Base-by-base conservation (phyloP, 2,329 filamentous ascomycete genomes). In the Phialophora expanda region DNA sequence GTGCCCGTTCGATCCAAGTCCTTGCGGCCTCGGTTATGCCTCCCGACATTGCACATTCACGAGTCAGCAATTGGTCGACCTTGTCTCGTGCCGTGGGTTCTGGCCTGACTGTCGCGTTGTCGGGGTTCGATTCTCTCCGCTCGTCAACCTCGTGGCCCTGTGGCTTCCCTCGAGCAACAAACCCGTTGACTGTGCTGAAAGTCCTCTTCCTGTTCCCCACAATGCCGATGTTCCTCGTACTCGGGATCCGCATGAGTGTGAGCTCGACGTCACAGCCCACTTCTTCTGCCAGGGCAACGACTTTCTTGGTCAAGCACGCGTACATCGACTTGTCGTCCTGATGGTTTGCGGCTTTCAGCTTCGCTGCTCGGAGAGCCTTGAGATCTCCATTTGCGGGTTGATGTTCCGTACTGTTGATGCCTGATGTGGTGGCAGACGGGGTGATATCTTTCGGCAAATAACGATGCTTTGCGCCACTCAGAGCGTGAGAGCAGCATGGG, bases 401-500 rank as follows among this genome's bases (percentile, higher is more conserved):
- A n/a, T 66, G 56, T 46, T 64, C 62, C 8, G 65, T 55, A 14
- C 71, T 20, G 68, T n/a, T 68, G 61, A 48, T 56, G 12, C 26
- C 60, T 28, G 12, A 54, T 46, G 32, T 51, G 22, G 12, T 65
- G 8, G 53, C n/a, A n/a, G 26, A 9, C 8, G 64, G 14, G 69
- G 12, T 58, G 26, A 68, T 61, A 34, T 72, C 67, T 41, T 72
- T 73, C 8, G 77, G 73, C 0, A 76, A 75, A 60, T 81, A 81
- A 1, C 95, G 88, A 75, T 90, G 95, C 66, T 82, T 77, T 1
- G 86, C 85, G 1, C 95, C 95, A 0, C 88, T 87, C 1, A 99
- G 86, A 65, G 90, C 86, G 79, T 98, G 93, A 70, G 92, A 96
- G 80, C 95, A 99, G 80, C 95, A 99, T 1, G 95, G 95, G 53